Evolutionary conservation across 164 flowering plant genomes (phyloP).

Genomic region (Berberis thunbergii): DNA sequence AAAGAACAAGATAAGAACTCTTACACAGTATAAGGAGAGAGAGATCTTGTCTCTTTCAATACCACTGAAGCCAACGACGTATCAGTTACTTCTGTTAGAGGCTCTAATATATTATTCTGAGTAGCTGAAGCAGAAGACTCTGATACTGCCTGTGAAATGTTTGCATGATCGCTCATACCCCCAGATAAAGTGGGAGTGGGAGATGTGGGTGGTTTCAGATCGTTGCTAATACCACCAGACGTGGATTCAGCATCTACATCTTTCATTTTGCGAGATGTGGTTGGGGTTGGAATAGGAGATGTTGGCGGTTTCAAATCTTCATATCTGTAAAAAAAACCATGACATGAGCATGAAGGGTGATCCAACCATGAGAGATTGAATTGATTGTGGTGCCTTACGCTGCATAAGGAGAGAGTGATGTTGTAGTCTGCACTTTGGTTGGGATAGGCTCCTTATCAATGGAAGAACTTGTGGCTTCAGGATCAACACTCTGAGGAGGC

Average conservation of each 20-base stretch:
- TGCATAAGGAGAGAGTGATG: slow-evolving; percentile 55
- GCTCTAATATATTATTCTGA: slow-evolving; percentile 6
- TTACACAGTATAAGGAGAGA: slow-evolving; percentile 44
- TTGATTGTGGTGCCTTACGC: slow-evolving; percentile 30
- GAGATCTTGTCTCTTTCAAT: slow-evolving; percentile 21
- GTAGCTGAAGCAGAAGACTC: slow-evolving; percentile 8
- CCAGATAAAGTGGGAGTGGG: neutral
- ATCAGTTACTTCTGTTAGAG: slow-evolving; percentile 1
- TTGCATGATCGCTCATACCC: neutral
- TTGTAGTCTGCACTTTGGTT: slow-evolving; percentile 15
- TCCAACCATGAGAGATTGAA: neutral
- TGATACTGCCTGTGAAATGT: slow-evolving; percentile 7
- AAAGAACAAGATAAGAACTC: slow-evolving; percentile 1
- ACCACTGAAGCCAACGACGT: slow-evolving; percentile 5
- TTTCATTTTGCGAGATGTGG: too few relatives aligned
- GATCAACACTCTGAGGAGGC: slow-evolving; percentile 9
- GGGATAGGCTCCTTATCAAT: slow-evolving; percentile 27
- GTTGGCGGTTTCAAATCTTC: slow-evolving; percentile 30
- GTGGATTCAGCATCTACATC: too few relatives aligned
- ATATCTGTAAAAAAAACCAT: slow-evolving; percentile 17
- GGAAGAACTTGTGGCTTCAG: slow-evolving; percentile 25
- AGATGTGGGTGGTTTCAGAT: neutral
- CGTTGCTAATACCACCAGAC: too few relatives aligned
- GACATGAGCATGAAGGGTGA: neutral
- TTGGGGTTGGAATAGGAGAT: slow-evolving; percentile 30